Base-by-base conservation (phyloP, 2,329 filamentous ascomycete species). In the Simplicillium aogashimaense region DNA sequence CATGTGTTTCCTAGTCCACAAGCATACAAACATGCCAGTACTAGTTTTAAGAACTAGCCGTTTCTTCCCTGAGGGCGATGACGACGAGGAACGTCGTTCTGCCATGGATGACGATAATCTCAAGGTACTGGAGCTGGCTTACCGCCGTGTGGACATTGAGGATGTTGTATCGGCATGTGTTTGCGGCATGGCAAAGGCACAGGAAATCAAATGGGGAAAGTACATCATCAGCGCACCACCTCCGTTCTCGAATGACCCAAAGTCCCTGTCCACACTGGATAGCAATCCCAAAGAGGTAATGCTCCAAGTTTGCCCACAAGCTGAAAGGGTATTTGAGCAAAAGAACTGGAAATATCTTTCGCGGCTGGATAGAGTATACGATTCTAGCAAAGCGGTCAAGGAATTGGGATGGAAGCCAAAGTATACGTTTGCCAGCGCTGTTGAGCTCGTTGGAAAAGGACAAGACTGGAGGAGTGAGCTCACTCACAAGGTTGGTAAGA, bases 21-120 rank as follows among this genome's bases (percentile, higher is more conserved):
- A 49, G 11, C 57, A 68, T 40, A 57, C 55, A 1, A 44, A 47
- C 2, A 47, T 72, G 45, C 66, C 67, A 0, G 52, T 64, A 1
- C 31, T 72, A 0, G 55, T 72, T 6, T 55, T 72, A 8, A 61
- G 67, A n/a, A 64, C 63, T 3, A 65, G 60, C 37, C 63, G 68
- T 37, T 72, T 72, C 57, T 71, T 70, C 44, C 65, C 66, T 0
- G 67, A 70, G 47, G 54, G 56, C 14, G 67, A 70, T 37, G 67
- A 70, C 42, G 66, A 69, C 39, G 60, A 60, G 5, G 58, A 59
- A 18, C 53, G 65, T 1, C 55, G 65, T 17, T 47, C 45, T 8
- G 47, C 53, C 2, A 52, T 67, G 40, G 49, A 42, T 3, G 63
- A 61, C 25, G 64, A 61, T n/a, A 70, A 70, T 44, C 56, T 70